Conservation (phyloP, 2,329 filamentous ascomycete species). For the Westerdykella sp. region DNA sequence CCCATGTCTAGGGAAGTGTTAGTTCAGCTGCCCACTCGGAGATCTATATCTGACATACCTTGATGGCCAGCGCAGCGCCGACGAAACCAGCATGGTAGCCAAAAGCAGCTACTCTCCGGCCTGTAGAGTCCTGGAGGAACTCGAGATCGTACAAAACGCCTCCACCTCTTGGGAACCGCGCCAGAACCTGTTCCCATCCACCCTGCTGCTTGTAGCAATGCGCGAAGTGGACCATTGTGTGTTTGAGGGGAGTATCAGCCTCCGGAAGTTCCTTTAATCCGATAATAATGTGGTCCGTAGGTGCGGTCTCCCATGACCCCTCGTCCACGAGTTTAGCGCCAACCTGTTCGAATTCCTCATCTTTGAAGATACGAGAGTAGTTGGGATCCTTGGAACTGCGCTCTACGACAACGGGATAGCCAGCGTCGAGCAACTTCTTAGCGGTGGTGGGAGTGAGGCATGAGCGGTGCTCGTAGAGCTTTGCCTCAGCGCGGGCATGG, state of each 20-base stretch:
- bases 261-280: slow-evolving; percentile 40
- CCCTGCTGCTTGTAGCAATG: slow-evolving; percentile 41
- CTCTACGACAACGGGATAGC: slow-evolving; percentile 38
- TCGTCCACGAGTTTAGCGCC: slow-evolving; percentile 36
- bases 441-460: slow-evolving; percentile 36
- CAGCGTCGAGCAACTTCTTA: slow-evolving; percentile 37
- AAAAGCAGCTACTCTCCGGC: slow-evolving; percentile 66
- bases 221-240: slow-evolving; percentile 39
- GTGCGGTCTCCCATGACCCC: slow-evolving; percentile 34
- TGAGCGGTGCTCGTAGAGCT: slow-evolving; percentile 38
- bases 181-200: slow-evolving; percentile 69
- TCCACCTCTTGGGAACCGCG: slow-evolving; percentile 68
- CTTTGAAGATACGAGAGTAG: slow-evolving; percentile 38
- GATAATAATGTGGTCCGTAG: slow-evolving; percentile 37
- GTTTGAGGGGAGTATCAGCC: slow-evolving; percentile 33
- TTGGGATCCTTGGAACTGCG: slow-evolving; percentile 34
- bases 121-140: slow-evolving; percentile 69
- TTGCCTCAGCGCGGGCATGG: slow-evolving; percentile 39
- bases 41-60: slow-evolving; percentile 13
- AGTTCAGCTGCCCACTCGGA: background rate
- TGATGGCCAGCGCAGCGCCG: slow-evolving; percentile 44
- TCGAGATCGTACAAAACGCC: slow-evolving; percentile 80
- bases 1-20: slow-evolving; percentile 68
- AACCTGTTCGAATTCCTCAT: slow-evolving; percentile 35
- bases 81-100: slow-evolving; percentile 47